phyloP scores from a whole-genome alignment of 2,329 filamentous ascomycete species.

The Fusarium mundagurra region DNA sequence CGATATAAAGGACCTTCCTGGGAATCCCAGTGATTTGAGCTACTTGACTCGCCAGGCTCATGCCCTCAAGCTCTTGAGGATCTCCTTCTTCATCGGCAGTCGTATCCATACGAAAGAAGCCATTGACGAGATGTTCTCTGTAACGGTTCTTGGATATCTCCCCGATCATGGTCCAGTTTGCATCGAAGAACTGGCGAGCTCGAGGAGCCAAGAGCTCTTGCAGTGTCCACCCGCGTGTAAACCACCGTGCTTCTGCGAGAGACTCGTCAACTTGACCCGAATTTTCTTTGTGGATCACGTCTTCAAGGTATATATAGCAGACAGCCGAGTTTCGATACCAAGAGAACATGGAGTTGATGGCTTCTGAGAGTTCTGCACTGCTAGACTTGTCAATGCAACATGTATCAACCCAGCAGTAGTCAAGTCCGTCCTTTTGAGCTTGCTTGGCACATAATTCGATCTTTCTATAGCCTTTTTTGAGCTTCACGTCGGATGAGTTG shows the following conservation, averaged over 20 bases:
- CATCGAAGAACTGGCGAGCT: slow-evolving; percentile 42
- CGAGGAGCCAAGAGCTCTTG: slow-evolving; percentile 45
- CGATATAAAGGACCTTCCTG: slow-evolving; percentile 7
- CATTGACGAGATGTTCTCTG: background rate
- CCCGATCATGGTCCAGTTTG: slow-evolving; percentile 39
- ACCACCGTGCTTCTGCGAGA: slow-evolving; percentile 29
- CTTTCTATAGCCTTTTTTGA: slow-evolving; percentile 40
- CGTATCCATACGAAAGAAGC: background rate
- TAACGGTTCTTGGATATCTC: slow-evolving; percentile 28
- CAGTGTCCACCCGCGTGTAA: slow-evolving; percentile 39
- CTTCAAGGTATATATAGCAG: slow-evolving; percentile 41
- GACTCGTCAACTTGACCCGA: background rate
- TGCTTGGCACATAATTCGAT: slow-evolving; percentile 30
- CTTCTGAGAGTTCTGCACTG: slow-evolving; percentile 45
- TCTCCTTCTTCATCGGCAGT: background rate
- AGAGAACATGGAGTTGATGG: slow-evolving; percentile 42
- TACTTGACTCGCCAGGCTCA: background rate
- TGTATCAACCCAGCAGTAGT: slow-evolving; percentile 45
- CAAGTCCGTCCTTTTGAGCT: slow-evolving; percentile 18
- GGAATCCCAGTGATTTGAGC: slow-evolving; percentile 39
- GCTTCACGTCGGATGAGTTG: background rate
- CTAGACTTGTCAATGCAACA: slow-evolving; percentile 42
- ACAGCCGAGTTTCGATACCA: slow-evolving; percentile 40
- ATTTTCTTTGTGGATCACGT: slow-evolving; percentile 4
- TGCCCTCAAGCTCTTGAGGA: background rate